Percentiles rank a stretch among this genome's conserved stretches.
Conservation (phyloP, 2,329 filamentous ascomycete species). For the Arthrinium phaeospermum region DNA sequence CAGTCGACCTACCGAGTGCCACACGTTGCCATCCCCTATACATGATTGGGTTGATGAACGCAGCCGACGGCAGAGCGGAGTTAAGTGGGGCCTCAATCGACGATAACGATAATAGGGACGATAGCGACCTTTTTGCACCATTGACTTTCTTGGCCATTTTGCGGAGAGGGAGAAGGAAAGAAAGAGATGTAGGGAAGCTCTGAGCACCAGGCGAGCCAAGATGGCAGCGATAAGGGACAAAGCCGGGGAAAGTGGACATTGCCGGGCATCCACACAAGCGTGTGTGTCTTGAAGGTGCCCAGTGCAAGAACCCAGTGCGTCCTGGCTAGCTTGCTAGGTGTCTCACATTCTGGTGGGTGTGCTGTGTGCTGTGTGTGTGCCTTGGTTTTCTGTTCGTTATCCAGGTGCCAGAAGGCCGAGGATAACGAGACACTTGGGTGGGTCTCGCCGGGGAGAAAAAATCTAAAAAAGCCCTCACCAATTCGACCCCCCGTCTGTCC, state of each 20-base stretch:
- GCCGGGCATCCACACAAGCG: background rate
- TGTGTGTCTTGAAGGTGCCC: background rate
- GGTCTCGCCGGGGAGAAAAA: background rate
- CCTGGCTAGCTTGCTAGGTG: background rate
- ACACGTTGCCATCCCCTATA: background rate
- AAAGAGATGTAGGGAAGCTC: slow-evolving; percentile 1
- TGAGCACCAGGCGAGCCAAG: slow-evolving; percentile 11
- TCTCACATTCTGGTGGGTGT: background rate
- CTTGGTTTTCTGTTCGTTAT: background rate
- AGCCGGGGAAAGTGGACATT: slow-evolving; percentile 13
- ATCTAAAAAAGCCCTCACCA: slow-evolving; percentile 15
- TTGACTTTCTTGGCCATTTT: background rate
- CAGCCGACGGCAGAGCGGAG: background rate
- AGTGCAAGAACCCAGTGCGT: slow-evolving; percentile 3
- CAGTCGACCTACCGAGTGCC: background rate
- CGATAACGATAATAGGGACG: background rate
- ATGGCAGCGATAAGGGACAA: background rate
- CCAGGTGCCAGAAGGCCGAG: slow-evolving; percentile 7
- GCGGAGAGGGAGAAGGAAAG: background rate
- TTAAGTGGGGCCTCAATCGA: background rate
- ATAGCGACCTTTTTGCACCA: background rate
- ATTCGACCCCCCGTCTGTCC: background rate
- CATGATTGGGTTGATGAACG: slow-evolving; percentile 1
- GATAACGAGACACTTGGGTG: slow-evolving; percentile 7
- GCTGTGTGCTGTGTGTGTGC: background rate